Conservation (phyloP, 352 stramenopile genomes). For the Globisporangium solare region DNA sequence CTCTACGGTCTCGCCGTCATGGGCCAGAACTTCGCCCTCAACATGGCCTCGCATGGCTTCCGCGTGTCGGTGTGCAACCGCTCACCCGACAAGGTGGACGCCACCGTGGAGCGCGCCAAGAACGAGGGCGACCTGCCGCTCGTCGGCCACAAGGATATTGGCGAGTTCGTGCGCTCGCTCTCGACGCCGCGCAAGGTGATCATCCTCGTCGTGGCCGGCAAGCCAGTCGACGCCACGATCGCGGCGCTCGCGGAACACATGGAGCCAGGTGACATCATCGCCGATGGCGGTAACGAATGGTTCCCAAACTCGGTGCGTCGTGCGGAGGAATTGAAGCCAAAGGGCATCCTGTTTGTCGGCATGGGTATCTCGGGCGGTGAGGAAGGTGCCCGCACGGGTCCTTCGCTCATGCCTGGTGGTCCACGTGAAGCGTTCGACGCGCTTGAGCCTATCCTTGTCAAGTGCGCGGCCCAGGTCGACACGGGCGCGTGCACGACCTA, state of each 20-base stretch:
- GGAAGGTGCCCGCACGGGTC: constrained; percentile 97
- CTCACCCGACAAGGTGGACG: constrained; percentile 94
- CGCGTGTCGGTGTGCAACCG: constrained; percentile 96
- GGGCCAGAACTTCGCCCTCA: constrained; percentile 99
- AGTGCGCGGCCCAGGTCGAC: constrained; percentile 95
- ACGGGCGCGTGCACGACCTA: constrained; percentile 96
- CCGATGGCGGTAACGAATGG: constrained; percentile 99
- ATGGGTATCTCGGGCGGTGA: constrained; percentile 99
- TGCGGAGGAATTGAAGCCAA: constrained; percentile 88
- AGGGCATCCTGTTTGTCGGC: constrained; percentile 97
- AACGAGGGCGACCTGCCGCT: constrained; percentile 94
- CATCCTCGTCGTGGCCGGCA: constrained; percentile 97
- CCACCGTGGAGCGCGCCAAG: constrained; percentile 93
- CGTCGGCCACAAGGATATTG: constrained; percentile 88
- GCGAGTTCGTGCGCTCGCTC: constrained; percentile 92
- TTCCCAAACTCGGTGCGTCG: constrained; percentile 97
- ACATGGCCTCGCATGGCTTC: constrained; percentile 98
- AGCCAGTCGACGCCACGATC: constrained; percentile 94
- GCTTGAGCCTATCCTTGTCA: constrained; percentile 96
- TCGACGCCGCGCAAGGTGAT: constrained; percentile 96
- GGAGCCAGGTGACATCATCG: constrained; percentile 95
- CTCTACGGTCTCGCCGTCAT: constrained; percentile 93
- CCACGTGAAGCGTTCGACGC: constrained; percentile 94
- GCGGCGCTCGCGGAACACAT: constrained; percentile 80
- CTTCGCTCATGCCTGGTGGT: constrained; percentile 98